A percentile compares a stretch with the other conserved stretches of the same genome.
These are phyloP conservation scores for Monosporascus sp. DNA, from an alignment of 2,329 filamentous ascomycete genomes.

Conservation along the genomic window DNA sequence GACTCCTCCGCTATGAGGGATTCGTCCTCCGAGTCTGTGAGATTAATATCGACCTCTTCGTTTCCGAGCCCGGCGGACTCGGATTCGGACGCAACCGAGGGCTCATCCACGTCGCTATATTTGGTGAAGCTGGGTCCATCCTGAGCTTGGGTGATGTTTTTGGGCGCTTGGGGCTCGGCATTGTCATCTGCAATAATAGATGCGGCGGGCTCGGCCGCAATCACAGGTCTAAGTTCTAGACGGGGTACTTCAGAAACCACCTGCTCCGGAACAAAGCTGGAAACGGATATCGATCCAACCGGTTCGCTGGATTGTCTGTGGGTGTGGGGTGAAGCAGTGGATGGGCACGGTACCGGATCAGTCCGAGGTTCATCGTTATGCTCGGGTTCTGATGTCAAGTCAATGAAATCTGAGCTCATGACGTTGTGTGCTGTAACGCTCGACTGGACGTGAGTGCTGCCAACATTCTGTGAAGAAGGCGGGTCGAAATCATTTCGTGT, in stretches of 20 bases:
- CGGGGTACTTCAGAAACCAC: too few relatives aligned
- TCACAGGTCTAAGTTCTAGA: too few relatives aligned
- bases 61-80: conserved; percentile 2
- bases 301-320: neutral
- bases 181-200: too few relatives aligned
- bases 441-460: neutral
- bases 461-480: neutral
- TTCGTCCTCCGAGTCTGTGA: conserved; percentile 6
- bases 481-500: conserved; percentile 10
- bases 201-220: too few relatives aligned
- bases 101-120: neutral
- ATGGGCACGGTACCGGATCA: neutral
- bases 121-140: neutral
- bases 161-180: too few relatives aligned
- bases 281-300: neutral
- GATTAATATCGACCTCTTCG: conserved; percentile 4
- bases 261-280: neutral
- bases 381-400: conserved; percentile 8
- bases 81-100: neutral
- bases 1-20: conserved; percentile 4
- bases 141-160: neutral
- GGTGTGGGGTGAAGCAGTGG: neutral
- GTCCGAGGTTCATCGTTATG: conserved; percentile 7
- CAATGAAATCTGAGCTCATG: conserved; percentile 14
- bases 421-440: conserved; percentile 1